A percentile compares a stretch with the other conserved stretches of the same genome.
These are phyloP conservation scores for Termitomyces sp. DNA, from an alignment of 768 basidiomycete species.

Conservation along the genomic window DNA sequence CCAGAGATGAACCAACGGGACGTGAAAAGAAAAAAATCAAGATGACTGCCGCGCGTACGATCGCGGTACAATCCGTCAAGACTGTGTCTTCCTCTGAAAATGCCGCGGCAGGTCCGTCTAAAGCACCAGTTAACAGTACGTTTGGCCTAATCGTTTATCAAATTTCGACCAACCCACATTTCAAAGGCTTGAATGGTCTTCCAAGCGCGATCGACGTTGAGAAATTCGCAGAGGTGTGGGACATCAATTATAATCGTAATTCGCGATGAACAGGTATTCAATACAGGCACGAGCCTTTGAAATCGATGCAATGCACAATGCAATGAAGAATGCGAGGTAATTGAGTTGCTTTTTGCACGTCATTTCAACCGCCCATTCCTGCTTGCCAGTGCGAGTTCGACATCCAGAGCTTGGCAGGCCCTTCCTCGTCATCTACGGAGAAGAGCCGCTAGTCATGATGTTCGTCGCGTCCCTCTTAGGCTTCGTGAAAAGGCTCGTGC, in stretches of 20 bases:
- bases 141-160: not conserved
- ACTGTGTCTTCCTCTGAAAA: conserved; percentile 17
- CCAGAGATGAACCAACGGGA: conserved; percentile 28
- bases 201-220: conserved; percentile 82
- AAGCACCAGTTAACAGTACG: conserved; percentile 37
- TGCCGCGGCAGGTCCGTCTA: conserved; percentile 34
- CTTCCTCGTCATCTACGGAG: conserved; percentile 88
- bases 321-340: conserved; percentile 78
- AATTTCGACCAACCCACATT: not conserved
- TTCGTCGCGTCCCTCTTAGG: conserved; percentile 82
- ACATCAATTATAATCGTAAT: not conserved
- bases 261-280: not conserved
- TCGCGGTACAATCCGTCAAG: conserved; percentile 49
- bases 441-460: conserved; percentile 92
- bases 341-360: conserved; percentile 2
- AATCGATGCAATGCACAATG: conserved; percentile 83
- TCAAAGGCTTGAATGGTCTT: conserved; percentile 52
- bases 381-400: conserved; percentile 52
- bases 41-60: conserved; percentile 57
- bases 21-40: conserved; percentile 70
- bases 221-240: conserved; percentile 73
- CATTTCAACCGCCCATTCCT: not conserved
- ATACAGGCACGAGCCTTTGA: conserved; percentile 82
- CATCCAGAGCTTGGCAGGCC: conserved; percentile 87
- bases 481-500: conserved; percentile 76